Evolutionary conservation across 345 rosid genomes (phyloP).

Genomic region (Hirschfeldia incana): DNA sequence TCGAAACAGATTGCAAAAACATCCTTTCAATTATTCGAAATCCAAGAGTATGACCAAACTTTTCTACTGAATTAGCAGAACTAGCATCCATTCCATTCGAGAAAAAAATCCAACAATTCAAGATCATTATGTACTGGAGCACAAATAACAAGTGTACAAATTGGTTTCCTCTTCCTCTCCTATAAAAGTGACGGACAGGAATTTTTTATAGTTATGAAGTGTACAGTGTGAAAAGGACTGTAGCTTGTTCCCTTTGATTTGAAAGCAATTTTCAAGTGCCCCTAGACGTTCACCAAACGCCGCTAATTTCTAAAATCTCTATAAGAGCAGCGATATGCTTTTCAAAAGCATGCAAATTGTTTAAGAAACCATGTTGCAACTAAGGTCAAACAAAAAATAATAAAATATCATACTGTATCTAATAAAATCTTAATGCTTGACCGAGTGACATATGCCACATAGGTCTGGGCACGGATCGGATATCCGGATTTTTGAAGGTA

Average conservation of each 20-base stretch:
- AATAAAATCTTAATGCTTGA: background rate
- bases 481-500: too few relatives aligned
- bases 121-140: too few relatives aligned
- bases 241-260: background rate
- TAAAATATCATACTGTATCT: background rate
- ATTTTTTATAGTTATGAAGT: background rate
- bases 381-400: background rate
- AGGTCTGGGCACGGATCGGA: too few relatives aligned
- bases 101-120: too few relatives aligned
- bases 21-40: too few relatives aligned
- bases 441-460: background rate
- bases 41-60: too few relatives aligned
- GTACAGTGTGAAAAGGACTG: background rate
- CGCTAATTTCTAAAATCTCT: background rate
- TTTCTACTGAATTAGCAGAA: too few relatives aligned
- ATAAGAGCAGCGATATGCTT: background rate
- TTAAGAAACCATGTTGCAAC: slow-evolving; percentile 4
- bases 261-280: slow-evolving; percentile 8
- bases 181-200: background rate
- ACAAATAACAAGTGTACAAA: background rate
- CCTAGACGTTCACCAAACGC: slow-evolving; percentile 8
- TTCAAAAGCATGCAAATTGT: slow-evolving; percentile 1
- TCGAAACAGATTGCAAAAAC: too few relatives aligned
- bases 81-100: too few relatives aligned
- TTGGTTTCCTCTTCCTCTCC: slow-evolving; percentile 11